Percentiles rank a stretch among this genome's conserved stretches.
Conservation (phyloP, 2,329 filamentous ascomycete species). For the Emmonsiellopsis sp. region DNA sequence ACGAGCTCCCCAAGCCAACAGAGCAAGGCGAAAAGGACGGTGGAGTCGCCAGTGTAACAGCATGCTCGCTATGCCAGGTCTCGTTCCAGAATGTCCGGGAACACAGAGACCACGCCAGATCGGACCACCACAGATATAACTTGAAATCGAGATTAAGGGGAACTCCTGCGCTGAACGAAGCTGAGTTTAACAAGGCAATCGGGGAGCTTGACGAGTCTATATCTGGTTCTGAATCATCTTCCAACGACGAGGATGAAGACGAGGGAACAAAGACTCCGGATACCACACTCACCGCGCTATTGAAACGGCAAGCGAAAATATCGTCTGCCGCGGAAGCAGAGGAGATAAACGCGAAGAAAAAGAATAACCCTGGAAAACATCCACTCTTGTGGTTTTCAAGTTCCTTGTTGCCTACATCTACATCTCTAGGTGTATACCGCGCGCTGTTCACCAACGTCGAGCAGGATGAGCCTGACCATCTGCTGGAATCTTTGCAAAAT, state of each 20-base stretch:
- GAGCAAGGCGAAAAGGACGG: conserved; percentile 31
- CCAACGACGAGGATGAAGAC: conserved; percentile 53
- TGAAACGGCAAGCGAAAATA: conserved; percentile 76
- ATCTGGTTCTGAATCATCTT: conserved; percentile 62
- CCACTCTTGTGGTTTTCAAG: conserved; percentile 83
- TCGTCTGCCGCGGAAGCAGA: conserved; percentile 44
- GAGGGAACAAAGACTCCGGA: conserved; percentile 37
- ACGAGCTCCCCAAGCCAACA: conserved; percentile 17
- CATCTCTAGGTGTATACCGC: conserved; percentile 76
- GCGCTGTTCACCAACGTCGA: conserved; percentile 69
- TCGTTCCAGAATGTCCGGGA: conserved; percentile 65
- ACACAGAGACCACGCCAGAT: conserved; percentile 76
- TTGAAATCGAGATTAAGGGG: conserved; percentile 82
- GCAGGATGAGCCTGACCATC: conserved; percentile 52
- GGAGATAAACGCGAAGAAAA: conserved; percentile 39
- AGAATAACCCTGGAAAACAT: conserved; percentile 53
- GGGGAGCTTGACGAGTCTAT: conserved; percentile 88
- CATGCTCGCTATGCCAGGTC: conserved; percentile 72
- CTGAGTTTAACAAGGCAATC: conserved; percentile 77
- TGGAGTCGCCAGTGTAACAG: conserved; percentile 49
- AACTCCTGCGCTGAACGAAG: conserved; percentile 61
- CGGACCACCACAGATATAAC: conserved; percentile 90
- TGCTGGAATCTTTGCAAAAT: conserved; percentile 60
- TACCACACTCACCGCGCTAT: conserved; percentile 58
- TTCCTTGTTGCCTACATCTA: conserved; percentile 63